Base-by-base conservation (phyloP, 192 early-diverging fungal genomes). In the Geranomyces variabilis region DNA sequence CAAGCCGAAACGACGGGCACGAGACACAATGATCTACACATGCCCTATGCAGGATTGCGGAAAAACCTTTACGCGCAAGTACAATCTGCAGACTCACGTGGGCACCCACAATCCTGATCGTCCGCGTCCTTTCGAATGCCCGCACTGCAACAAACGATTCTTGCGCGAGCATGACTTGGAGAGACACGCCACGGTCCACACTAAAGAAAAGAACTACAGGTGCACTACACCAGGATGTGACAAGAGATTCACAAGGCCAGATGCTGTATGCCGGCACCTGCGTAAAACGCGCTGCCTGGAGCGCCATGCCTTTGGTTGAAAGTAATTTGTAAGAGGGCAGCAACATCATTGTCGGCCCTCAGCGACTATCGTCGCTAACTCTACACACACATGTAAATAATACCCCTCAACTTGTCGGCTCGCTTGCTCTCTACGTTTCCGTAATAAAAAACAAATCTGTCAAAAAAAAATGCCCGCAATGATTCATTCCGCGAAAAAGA, bases 161-260 rank as follows among this genome's bases (percentile, higher is more conserved):
- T 79, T 86, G 17, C 77, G 90, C 29, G 85, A 82, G 44, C 89
- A 91, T 73, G 91, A 92, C 74, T 74, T 92, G 36, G 86, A 86
- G 60, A 84, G 91, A 33, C 91, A 92, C 74, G 75, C 81, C 30
- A 80, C 81, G 0, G 87, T 91, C 36, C 90, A 92, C 75, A 70
- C 82, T 29, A 83, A 86, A 30, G 80, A 81, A 65, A 86, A 87
- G 60, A 77, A 78, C 22, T 89, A 85, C 75, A 63, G 66, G 21
- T 92, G 90, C 73, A 48, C 73, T 22, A 61, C 33, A 1, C 12
- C 51, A 3, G 69, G 59, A 17, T 91, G 90, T 69, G 53, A 71
- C 26, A 80, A 81, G 46, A 75, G 79, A 0, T 91, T 91, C 74
- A 82, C 83, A 31, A 76, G 90, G 13, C 79, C 84, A 61, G 90